Base-by-base conservation (phyloP, 2,329 filamentous ascomycete genomes). In the Talaromyces sp. region DNA sequence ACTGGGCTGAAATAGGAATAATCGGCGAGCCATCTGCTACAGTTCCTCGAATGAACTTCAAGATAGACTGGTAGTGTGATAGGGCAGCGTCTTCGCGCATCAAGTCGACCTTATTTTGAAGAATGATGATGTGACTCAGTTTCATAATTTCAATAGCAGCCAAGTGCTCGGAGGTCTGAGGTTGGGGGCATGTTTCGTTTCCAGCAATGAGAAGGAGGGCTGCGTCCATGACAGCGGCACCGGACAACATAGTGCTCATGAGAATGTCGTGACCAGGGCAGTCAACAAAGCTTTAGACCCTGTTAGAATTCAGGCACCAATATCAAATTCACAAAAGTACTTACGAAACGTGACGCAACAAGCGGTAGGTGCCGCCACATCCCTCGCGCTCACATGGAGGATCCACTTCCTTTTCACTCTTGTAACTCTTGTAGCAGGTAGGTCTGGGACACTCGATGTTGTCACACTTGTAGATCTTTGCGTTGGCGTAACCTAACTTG, bases 111-210 rank as follows among this genome's bases (percentile, higher is more conserved):
- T 99, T 99, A 85, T 99, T 99, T 82, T 99, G 95, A 66, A 99
- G 87, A 75, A 99, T 98, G 79, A 99, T 97, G 81, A 99, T 97
- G 83, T 99, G 96, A 80, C 96, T 93, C 69, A 99, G 88, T 86
- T 99, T 99, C 95, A 99, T 99, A 78, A 99, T 99, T 81, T 99
- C 95, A 76, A 99, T 98, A 70, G 95, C 95, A 70, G 95, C 95
- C 84, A 99, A 86, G 85, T 99, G 95, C 83, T 99, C 95, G 27
- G 94, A 97, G 19, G 95, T 99, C 82, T 99, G 95, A 60, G 95
- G 95, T 81, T 99, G 95, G 39, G 95, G 95, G 84, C 95, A 98
- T 61, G 92, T 89, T 89, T 99, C 95, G 83, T 99, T 99, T 78
- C 95, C 95, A 68, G 95, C 95, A 77, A 99, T 97, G 63, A 99